Conservation (phyloP, 306 rosid genomes). For the Pueraria montana region DNA sequence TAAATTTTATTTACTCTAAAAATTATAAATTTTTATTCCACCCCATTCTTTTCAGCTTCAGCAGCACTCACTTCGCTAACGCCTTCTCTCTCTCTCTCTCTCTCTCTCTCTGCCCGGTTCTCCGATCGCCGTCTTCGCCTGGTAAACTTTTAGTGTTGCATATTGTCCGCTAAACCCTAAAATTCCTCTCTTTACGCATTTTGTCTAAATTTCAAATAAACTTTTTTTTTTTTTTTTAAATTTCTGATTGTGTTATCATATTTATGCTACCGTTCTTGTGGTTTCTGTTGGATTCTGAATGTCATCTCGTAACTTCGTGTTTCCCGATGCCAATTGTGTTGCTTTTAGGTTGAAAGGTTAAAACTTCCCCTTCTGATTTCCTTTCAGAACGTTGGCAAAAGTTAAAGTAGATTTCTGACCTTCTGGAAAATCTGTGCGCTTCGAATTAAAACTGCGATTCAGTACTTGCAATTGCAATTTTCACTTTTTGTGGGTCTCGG, state of each 20-base stretch:
- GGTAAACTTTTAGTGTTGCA: neutral
- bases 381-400: neutral
- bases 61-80: neutral
- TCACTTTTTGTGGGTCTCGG: neutral
- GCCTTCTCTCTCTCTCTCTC: neutral
- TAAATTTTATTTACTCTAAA: neutral
- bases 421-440: neutral
- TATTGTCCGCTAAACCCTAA: neutral
- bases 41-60: neutral
- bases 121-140: neutral
- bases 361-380: neutral
- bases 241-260: neutral
- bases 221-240: too few relatives aligned
- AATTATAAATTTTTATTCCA: neutral
- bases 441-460: neutral
- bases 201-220: neutral
- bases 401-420: neutral
- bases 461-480: neutral
- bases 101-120: neutral
- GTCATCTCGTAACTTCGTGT: neutral
- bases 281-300: conserved; percentile 24
- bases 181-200: neutral
- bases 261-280: neutral
- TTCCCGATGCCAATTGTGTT: neutral
- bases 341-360: neutral